These are phyloP conservation scores for Chaetomium globosum DNA, from an alignment of 2,329 filamentous ascomycete species.

Conservation along the genomic window DNA sequence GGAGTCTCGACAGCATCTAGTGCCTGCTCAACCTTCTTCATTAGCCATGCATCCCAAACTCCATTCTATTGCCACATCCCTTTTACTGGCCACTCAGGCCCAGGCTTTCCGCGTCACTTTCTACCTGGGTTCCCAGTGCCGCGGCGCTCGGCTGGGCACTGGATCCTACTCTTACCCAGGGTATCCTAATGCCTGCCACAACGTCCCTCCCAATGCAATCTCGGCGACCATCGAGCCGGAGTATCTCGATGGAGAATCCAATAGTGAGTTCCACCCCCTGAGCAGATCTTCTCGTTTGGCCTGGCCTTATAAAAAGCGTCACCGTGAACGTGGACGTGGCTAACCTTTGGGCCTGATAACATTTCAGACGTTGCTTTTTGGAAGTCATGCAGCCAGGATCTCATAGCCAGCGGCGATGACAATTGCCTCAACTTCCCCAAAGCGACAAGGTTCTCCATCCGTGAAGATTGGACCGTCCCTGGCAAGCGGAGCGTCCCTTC, in stretches of 20 bases:
- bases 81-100: not conserved
- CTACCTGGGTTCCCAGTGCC: constrained; percentile 3
- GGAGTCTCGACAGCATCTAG: too few relatives aligned
- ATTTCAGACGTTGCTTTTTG: too few relatives aligned
- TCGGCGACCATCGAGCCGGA: not conserved
- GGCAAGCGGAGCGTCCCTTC: too few relatives aligned
- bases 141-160: not conserved
- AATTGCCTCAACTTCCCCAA: too few relatives aligned
- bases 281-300: too few relatives aligned
- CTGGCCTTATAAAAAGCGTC: too few relatives aligned
- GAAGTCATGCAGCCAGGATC: too few relatives aligned
- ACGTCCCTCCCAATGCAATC: not conserved
- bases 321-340: too few relatives aligned
- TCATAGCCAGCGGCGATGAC: too few relatives aligned
- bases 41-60: not conserved
- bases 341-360: too few relatives aligned
- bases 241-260: not conserved
- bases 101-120: constrained; percentile 9
- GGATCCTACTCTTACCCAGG: constrained; percentile 1
- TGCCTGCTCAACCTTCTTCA: not conserved
- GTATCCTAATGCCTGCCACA: not conserved
- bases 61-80: not conserved
- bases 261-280: not conserved
- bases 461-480: too few relatives aligned
- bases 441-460: too few relatives aligned